Base-by-base conservation (phyloP, 2,329 filamentous ascomycete genomes). In the Curvularia verruculosa region DNA sequence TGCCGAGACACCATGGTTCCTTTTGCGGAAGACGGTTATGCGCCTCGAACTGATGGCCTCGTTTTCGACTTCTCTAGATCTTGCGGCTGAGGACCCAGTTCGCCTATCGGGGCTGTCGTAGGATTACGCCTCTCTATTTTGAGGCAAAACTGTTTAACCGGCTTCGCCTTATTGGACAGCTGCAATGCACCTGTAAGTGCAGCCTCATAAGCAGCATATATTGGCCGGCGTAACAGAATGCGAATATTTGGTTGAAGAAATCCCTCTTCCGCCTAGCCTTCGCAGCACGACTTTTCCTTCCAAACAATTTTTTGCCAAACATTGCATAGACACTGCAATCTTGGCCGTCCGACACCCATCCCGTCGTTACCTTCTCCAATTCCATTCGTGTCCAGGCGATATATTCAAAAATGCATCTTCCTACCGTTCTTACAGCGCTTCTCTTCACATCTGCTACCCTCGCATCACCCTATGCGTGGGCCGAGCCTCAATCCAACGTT, bases 401-500 rank as follows among this genome's bases (percentile, higher is more conserved):
- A 10, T 26, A n/a, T n/a, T n/a, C 21, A 51, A 60, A 37, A 1
- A 73, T 73, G 70, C 64, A 57, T 31, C 15, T 71, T 46, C 18
- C 63, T 8, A 34, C 55, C 10, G 21, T 54, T 9, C 18, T 68
- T 26, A 24, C 66, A 1, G 47, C 60, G 4, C 21, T 71, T 13
- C 49, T 60, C 40, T 54, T 70, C 41, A 60, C 59, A 8, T 50
- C 61, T 15, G 37, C 61, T 3, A 59, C 61, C 28, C 40, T 64
- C 2, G 70, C 65, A 18, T 57, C 59, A 1, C 66, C 70, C 0
- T 61, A 58, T 45, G 60, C 66, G 10, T 62, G 52, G 56, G 64
- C 68, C 10, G 52, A 60, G 53, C 53, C 55, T n/a, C 45, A 50
- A 19, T 40, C 58, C 34, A 64, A 52, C 37, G 39, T 52, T 21